Evolutionary conservation across 345 rosid genomes (phyloP).

Genomic region (Noccaea caerulescens): DNA sequence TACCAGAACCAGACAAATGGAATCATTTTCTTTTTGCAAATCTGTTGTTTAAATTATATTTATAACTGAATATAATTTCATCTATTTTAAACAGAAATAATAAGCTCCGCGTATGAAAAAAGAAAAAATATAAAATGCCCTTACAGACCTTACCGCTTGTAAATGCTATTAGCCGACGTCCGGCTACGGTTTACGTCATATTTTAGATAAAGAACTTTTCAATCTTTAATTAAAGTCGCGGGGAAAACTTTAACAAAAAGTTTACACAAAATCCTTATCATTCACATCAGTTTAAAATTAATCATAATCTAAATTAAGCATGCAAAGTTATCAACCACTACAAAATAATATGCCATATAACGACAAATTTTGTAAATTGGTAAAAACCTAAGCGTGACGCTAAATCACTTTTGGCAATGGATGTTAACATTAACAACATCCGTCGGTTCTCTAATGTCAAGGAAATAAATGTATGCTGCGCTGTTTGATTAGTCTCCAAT

Average conservation of each 20-base stretch:
- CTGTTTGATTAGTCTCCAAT: background rate
- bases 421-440: conserved; percentile 28
- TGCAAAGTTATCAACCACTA: conserved; percentile 11
- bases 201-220: conserved; percentile 15
- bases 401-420: conserved; percentile 11
- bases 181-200: conserved; percentile 23
- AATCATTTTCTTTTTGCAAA: background rate
- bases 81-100: background rate
- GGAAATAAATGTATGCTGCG: background rate
- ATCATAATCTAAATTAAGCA: background rate
- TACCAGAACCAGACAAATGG: background rate
- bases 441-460: conserved; percentile 7
- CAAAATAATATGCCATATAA: background rate
- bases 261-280: background rate
- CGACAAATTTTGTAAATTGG: conserved; percentile 23
- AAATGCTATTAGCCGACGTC: conserved; percentile 15
- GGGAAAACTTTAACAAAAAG: conserved; percentile 19
- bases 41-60: background rate
- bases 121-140: background rate
- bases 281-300: background rate
- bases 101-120: background rate
- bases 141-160: conserved; percentile 2
- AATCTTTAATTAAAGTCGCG: conserved; percentile 33
- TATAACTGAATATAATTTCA: background rate
- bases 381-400: conserved; percentile 12